These are phyloP conservation scores for Leishmania amazonensis DNA, from an alignment of 208 protist genomes.

Conservation along the genomic window DNA sequence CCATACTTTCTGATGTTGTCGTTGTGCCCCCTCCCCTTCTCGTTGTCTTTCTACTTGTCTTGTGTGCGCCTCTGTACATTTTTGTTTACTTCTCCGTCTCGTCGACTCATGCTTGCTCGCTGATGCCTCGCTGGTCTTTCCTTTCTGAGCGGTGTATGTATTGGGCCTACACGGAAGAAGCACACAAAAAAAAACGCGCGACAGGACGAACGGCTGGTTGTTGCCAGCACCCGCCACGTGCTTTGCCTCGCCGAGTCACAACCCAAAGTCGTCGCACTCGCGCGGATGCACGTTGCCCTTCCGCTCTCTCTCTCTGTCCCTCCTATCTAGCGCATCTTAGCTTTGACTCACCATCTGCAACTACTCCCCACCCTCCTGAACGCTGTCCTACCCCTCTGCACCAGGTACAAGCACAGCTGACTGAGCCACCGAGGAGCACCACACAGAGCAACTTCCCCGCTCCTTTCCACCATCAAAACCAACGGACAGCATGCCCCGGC, in stretches of 20 bases:
- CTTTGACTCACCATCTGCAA: not conserved
- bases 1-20: too few relatives aligned
- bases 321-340: not conserved
- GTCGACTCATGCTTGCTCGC: not conserved
- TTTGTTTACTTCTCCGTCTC: constrained; percentile 3
- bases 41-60: not conserved
- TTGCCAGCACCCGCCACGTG: not conserved
- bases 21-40: not conserved
- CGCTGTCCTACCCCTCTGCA: not conserved
- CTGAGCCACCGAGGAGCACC: not conserved
- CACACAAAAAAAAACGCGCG: not conserved
- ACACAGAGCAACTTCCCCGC: not conserved
- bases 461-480: not conserved
- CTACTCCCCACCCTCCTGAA: not conserved
- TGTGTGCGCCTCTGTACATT: not conserved
- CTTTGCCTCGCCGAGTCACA: not conserved
- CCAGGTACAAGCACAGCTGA: constrained; percentile 4
- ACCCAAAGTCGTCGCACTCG: not conserved
- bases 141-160: not conserved
- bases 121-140: constrained; percentile 55
- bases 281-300: not conserved
- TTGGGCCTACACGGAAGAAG: not conserved
- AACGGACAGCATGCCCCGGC: constrained; percentile 11
- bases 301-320: not conserved
- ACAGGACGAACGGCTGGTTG: not conserved